Percentiles rank a stretch among this genome's conserved stretches.
Evolutionary conservation across 2,329 filamentous ascomycete species (phyloP).

Genomic region (Chrysosporium keratinophilum): DNA sequence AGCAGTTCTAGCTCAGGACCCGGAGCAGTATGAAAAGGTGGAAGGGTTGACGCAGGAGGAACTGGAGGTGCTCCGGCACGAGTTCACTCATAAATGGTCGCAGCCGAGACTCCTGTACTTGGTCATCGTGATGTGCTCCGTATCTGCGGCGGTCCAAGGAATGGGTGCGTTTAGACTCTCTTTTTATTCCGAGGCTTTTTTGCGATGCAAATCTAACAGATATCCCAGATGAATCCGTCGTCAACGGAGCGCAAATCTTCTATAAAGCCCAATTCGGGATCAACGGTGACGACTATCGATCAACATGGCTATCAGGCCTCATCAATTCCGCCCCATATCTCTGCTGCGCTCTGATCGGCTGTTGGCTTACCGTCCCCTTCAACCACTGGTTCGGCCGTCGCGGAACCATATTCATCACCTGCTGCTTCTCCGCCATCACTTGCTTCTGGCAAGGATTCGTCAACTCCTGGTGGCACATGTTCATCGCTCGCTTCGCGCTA

Average conservation of each 20-base stretch:
- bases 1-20: constrained; percentile 48
- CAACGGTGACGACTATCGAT: constrained; percentile 36
- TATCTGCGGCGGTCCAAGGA: constrained; percentile 59
- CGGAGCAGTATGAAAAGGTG: constrained; percentile 42
- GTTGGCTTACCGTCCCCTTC: constrained; percentile 63
- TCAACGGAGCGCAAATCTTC: constrained; percentile 59
- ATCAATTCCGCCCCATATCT: constrained; percentile 50
- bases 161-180: constrained; percentile 41
- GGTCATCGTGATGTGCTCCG: constrained; percentile 56
- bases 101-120: constrained; percentile 57
- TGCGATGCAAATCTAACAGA: constrained; percentile 9
- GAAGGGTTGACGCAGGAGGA: constrained; percentile 50
- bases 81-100: constrained; percentile 57
- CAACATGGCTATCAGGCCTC: constrained; percentile 52
- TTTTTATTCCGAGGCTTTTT: background rate
- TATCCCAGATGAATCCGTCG: constrained; percentile 51
- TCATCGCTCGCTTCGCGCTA: constrained; percentile 60
- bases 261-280: constrained; percentile 55
- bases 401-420: constrained; percentile 66
- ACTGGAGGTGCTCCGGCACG: constrained; percentile 46
- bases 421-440: constrained; percentile 53
- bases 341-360: constrained; percentile 57
- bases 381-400: constrained; percentile 60
- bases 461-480: constrained; percentile 60
- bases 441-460: constrained; percentile 53